Conservation (phyloP, 2,329 filamentous ascomycete genomes). For the Setomelanomma holmii region DNA sequence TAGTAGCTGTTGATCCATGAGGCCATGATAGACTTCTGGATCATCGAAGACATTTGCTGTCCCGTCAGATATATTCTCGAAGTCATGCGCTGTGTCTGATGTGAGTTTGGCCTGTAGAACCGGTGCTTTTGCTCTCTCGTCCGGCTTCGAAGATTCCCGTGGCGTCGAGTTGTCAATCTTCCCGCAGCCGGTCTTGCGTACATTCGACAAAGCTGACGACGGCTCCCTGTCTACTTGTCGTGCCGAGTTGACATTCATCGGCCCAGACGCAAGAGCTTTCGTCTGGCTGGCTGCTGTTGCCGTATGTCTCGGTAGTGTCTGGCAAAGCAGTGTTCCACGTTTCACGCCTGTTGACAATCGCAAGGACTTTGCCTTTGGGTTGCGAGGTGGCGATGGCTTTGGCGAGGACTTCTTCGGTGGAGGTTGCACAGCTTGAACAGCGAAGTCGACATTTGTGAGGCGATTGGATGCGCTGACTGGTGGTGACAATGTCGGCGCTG, state of each 20-base stretch:
- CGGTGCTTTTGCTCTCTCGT: not conserved
- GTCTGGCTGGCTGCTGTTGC: conserved; percentile 8
- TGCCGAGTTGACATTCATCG: conserved; percentile 3
- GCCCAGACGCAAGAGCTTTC: conserved; percentile 1
- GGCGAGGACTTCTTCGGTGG: conserved; percentile 14
- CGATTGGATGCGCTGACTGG: conserved; percentile 48
- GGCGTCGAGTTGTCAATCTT: too few species aligned
- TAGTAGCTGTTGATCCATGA: conserved; percentile 39
- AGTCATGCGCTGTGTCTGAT: too few species aligned
- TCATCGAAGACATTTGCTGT: conserved; percentile 28
- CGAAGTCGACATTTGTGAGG: conserved; percentile 42
- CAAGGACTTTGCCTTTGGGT: conserved; percentile 44
- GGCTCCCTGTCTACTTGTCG: conserved; percentile 7
- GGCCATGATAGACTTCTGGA: conserved; percentile 33
- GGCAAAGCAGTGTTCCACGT: conserved; percentile 53
- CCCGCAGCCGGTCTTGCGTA: too few species aligned
- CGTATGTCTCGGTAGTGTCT: conserved; percentile 37
- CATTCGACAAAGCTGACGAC: not conserved
- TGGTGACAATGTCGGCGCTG: conserved; percentile 42
- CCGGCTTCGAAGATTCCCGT: too few species aligned
- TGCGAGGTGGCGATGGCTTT: conserved; percentile 22
- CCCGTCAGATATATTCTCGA: conserved; percentile 9
- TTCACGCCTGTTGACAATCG: conserved; percentile 49
- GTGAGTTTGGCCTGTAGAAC: not conserved
- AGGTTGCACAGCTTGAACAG: conserved; percentile 18